Evolutionary conservation across 2,329 filamentous ascomycete genomes (phyloP), one percentile per base, ranked within the genome.

Genomic region (Microdochium paspali): DNA sequence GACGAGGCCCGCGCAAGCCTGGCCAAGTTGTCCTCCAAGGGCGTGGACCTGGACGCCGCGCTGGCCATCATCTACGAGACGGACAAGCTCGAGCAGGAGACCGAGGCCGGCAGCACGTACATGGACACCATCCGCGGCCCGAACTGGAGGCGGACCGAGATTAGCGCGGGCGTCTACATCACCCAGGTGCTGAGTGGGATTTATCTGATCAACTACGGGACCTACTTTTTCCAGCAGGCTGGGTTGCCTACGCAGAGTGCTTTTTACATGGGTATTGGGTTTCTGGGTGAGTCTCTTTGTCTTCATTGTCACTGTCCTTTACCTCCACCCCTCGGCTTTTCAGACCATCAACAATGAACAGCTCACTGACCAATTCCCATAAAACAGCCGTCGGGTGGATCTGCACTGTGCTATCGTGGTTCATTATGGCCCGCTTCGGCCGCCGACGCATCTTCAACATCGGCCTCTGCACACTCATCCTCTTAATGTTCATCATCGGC

Each of bases 171-270:
- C 59, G 78, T 81, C 6, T 85, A 82, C 67, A 73, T 77, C 3
- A 80, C 80, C 3, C 82, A 85, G 56, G 81, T 82, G 20, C 65
- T 84, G 2, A 78, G 74, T 46, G 80, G 82, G 23, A 79, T 80
- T 51, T 79, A 80, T 13, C 75, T 85, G 52, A 79, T 81, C 44
- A 77, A 77, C 48, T 85, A 82, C 52, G 80, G 77, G 1, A 83
- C 77, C 2, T 81, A 80, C 56, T 76, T 75, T 57, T 80, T 82
- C 55, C 64, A 76, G 51, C 73, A 78, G 55, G 78, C 77, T 2
- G 79, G 79, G 1, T 59, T 82, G 24, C 54, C 62, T 0, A 64
- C 70, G 1, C 61, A 65, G 13, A 66, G 71, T 23, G 68, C 78
- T 0, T 82, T 79, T 51, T 66, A 73, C 47, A 77, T 82, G 56